phyloP scores from a whole-genome alignment of 2,329 filamentous ascomycete species.

The Clonostachys byssicola region DNA sequence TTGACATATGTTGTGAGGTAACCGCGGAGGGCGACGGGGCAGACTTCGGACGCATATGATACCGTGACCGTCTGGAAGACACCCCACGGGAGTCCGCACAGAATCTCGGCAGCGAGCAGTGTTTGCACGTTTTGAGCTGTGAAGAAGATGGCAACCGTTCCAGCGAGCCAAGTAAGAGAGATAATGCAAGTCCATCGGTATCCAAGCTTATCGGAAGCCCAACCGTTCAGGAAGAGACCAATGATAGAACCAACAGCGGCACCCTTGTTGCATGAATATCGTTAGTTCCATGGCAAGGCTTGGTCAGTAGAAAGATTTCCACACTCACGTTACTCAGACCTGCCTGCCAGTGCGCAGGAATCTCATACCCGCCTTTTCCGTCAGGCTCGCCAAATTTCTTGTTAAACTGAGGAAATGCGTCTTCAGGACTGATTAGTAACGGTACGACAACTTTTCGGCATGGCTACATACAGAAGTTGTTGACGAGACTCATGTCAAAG shows the following conservation, averaged over 20 bases:
- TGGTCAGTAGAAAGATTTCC: constrained; percentile 21
- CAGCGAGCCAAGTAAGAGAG: constrained; percentile 21
- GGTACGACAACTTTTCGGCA: too few relatives aligned
- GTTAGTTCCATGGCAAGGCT: too few relatives aligned
- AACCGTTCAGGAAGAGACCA: constrained; percentile 19
- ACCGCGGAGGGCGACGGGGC: constrained; percentile 18
- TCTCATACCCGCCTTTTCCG: constrained; percentile 4
- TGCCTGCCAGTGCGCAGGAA: constrained; percentile 26
- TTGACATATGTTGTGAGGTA: constrained; percentile 31
- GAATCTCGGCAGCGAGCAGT: constrained; percentile 24
- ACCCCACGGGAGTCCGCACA: constrained; percentile 25
- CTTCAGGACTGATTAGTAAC: too few relatives aligned
- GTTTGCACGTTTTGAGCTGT: constrained; percentile 20
- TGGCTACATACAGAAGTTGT: constrained; percentile 14
- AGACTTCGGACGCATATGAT: constrained; percentile 27
- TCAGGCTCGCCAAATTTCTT: constrained; percentile 11
- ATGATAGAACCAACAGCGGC: constrained; percentile 28
- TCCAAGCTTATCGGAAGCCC: not conserved
- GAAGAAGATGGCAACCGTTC: constrained; percentile 28
- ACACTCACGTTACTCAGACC: constrained; percentile 27
- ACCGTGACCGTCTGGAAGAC: constrained; percentile 23
- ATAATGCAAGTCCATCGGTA: constrained; percentile 29
- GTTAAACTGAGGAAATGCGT: constrained; percentile 24
- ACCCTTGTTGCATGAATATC: constrained; percentile 16
- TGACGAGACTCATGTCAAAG: constrained; percentile 11